Percentiles rank a stretch among this genome's conserved stretches.
phyloP scores from a whole-genome alignment of 2,329 filamentous ascomycete genomes.

The Fusarium luffae region DNA sequence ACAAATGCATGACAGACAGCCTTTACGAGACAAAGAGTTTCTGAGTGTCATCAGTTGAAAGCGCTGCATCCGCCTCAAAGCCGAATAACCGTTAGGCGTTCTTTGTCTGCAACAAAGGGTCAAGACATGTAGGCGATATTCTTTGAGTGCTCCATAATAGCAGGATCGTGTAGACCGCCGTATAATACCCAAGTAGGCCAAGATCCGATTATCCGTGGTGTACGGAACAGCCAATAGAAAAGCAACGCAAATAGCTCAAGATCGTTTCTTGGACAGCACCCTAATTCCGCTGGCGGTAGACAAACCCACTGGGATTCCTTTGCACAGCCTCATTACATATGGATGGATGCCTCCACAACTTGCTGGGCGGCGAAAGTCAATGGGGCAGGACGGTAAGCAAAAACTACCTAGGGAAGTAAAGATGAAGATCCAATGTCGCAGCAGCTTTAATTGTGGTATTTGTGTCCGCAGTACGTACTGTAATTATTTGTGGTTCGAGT shows the following conservation, averaged over 20 bases:
- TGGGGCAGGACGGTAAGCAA: not conserved
- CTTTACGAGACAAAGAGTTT: not conserved
- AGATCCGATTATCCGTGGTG: not conserved
- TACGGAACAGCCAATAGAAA: slow-evolving; percentile 23
- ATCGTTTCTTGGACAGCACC: not conserved
- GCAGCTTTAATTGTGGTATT: not conserved
- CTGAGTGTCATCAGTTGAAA: slow-evolving; percentile 11
- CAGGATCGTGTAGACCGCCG: not conserved
- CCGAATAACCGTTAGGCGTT: not conserved
- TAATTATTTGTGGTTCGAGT: not conserved
- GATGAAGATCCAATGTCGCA: not conserved
- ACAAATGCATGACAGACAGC: not conserved
- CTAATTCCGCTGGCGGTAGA: not conserved
- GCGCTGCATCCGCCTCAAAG: slow-evolving; percentile 7
- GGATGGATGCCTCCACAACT: not conserved
- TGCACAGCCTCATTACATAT: slow-evolving; percentile 41
- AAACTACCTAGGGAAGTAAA: not conserved
- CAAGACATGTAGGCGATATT: not conserved
- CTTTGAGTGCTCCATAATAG: not conserved
- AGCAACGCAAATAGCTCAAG: not conserved
- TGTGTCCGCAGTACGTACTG: not conserved
- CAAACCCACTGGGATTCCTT: not conserved
- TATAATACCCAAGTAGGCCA: not conserved
- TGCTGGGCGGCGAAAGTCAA: not conserved
- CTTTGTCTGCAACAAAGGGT: not conserved